A percentile compares a stretch with the other conserved stretches of the same genome.
These are phyloP conservation scores for Letharia columbiana DNA, from an alignment of 495 filamentous ascomycete genomes.

Conservation along the genomic window DNA sequence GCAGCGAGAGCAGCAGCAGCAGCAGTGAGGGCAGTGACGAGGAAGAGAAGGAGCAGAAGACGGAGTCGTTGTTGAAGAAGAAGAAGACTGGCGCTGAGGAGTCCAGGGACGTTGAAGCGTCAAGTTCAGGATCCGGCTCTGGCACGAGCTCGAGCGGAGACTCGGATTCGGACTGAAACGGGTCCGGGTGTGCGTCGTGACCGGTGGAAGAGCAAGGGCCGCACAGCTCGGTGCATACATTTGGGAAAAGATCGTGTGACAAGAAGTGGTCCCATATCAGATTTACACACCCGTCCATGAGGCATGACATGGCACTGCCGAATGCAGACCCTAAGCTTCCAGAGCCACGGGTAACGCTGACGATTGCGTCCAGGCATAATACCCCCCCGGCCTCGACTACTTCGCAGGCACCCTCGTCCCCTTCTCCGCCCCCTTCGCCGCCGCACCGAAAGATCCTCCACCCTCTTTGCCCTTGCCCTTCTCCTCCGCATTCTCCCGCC, in stretches of 20 bases:
- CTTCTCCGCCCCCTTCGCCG: conserved; percentile 5
- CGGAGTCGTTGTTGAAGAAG: neutral
- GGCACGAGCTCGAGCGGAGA: neutral
- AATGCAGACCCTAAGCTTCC: neutral
- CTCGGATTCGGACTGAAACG: neutral
- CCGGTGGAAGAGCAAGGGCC: neutral
- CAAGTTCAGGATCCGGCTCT: conserved; percentile 9
- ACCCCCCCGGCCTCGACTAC: neutral
- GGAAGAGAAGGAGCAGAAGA: neutral
- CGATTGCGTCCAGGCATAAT: neutral
- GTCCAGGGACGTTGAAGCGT: neutral
- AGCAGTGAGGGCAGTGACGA: neutral
- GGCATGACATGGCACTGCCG: neutral
- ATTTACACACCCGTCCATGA: neutral
- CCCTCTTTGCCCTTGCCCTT: conserved; percentile 12
- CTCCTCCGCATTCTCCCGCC: conserved; percentile 7
- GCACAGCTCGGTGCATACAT: neutral
- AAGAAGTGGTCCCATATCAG: neutral
- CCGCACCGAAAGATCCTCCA: neutral
- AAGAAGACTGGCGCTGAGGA: neutral
- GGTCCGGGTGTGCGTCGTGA: neutral
- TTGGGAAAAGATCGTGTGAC: neutral
- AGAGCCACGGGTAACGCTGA: neutral
- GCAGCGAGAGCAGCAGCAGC: conserved; percentile 30
- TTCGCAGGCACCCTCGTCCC: neutral